Conservation (phyloP, 106 monocot species). For the Dendrobium huoshanense region DNA sequence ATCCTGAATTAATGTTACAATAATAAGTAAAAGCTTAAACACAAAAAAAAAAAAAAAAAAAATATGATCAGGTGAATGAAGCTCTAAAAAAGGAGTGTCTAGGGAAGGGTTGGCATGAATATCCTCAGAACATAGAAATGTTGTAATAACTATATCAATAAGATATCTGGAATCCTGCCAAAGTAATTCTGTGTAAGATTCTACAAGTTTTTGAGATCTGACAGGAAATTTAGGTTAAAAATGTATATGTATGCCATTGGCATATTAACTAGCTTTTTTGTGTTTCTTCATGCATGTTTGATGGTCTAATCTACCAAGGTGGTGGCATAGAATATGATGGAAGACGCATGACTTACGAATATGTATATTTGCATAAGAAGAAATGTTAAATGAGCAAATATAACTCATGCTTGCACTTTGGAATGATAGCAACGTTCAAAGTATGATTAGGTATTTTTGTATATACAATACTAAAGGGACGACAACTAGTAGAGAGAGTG, state of each 20-base stretch:
- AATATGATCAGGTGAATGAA: background rate
- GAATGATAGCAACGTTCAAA: too few species aligned
- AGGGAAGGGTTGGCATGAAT: background rate
- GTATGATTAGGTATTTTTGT: too few species aligned
- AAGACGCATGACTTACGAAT: background rate
- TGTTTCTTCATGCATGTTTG: background rate
- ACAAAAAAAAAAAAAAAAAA: background rate
- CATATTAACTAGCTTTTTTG: background rate
- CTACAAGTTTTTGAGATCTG: background rate
- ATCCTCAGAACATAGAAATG: background rate
- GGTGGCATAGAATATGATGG: background rate
- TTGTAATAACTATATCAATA: background rate
- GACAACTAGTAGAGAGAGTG: too few species aligned
- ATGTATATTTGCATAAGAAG: too few species aligned
- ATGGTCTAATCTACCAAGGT: background rate
- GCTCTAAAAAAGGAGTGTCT: background rate
- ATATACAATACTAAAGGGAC: too few species aligned
- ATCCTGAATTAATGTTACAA: conserved; percentile 19
- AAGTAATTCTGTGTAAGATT: background rate
- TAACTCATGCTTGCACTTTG: too few species aligned
- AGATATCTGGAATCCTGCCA: background rate
- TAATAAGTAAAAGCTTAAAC: background rate
- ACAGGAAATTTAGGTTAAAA: background rate
- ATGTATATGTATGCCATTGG: background rate
- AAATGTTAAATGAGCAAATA: too few species aligned